Base-by-base conservation (phyloP, 371 early-diverging fungal genomes). In the Capillidium rhysosporum region DNA sequence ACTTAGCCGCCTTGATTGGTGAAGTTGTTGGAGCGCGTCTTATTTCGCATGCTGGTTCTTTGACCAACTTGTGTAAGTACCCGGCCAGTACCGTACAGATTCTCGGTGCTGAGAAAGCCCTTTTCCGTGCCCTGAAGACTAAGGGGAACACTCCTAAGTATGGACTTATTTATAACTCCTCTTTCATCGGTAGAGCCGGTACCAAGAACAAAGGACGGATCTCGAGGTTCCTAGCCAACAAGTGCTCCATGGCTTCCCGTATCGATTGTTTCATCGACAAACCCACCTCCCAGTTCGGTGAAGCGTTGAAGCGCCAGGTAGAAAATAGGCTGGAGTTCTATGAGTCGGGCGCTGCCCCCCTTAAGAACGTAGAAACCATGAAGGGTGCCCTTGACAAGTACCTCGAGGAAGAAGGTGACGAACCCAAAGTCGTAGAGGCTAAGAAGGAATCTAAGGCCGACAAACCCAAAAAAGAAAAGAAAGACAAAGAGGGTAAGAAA, bases 71-170 rank as follows among this genome's bases (percentile, higher is more conserved):
- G 52, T 81, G 89, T 64, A 91, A 92, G 74, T 77, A 82, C 64
- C 92, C 94, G 52, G 89, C 92, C 31, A 86, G 89, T 52, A 93
- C 95, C 56, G 80, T 97, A 54, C 98, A 97, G 75, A 89, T 97
- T 49, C 76, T 93, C 23, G 98, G 98, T 66, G 94, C 98, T 49
- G 95, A 97, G 72, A 97, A 97, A 78, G 93, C 93, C 23, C 78
- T 93, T 44, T 92, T 92, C 72, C 73, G 93, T 59, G 94, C 98
- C 23, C 73, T 99, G 59, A 99, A 99, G 77, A 94, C 89, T 39
- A 82, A 82, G 62, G 92, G 92, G 40, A 92, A 92, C 72, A 99
- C 99, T 1, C 99, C 98, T 63, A 99, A 99, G 68, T 97, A 96
- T 65, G 99, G 99, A 65, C 76, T 98, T 47, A 86, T 99, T 66